A percentile compares a stretch with the other conserved stretches of the same genome.
phyloP scores from a whole-genome alignment of 208 protist species.

The Leishmania tropica region DNA sequence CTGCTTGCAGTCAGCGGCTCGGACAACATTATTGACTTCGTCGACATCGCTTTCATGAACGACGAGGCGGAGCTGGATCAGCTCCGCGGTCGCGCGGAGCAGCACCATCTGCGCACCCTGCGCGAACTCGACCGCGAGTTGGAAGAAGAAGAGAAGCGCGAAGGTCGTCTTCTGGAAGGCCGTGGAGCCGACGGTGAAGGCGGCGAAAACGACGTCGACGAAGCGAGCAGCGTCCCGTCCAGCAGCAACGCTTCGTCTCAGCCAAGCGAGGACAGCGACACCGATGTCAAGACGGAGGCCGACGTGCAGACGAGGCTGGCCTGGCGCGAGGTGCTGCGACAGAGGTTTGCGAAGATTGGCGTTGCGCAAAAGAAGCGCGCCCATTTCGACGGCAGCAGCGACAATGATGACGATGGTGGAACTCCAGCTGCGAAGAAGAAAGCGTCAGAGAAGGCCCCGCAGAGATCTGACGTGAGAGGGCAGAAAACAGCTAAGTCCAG shows the following conservation, averaged over 20 bases:
- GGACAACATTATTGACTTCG: conserved; percentile 90
- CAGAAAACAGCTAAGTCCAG: neutral
- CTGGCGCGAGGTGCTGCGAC: conserved; percentile 4
- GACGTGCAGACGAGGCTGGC: conserved; percentile 12
- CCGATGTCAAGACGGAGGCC: neutral
- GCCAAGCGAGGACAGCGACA: neutral
- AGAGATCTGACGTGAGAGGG: neutral
- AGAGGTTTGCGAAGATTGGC: conserved; percentile 17
- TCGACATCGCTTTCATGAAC: conserved; percentile 86
- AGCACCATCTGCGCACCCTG: conserved; percentile 75
- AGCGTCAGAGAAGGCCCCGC: neutral
- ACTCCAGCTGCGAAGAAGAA: neutral
- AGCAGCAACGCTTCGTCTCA: neutral
- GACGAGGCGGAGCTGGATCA: conserved; percentile 76
- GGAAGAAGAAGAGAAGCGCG: conserved; percentile 37
- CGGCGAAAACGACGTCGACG: neutral
- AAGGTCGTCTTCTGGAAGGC: conserved; percentile 23
- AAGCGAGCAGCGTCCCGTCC: neutral
- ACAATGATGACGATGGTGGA: neutral
- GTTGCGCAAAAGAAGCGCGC: conserved; percentile 1
- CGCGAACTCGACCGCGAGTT: conserved; percentile 66
- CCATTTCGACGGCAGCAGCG: conserved; percentile 20
- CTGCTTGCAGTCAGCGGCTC: conserved; percentile 79
- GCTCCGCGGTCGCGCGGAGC: conserved; percentile 75
- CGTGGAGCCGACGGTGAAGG: neutral